phyloP scores from a whole-genome alignment of 495 filamentous ascomycete genomes.

The Patellaria atrata region DNA sequence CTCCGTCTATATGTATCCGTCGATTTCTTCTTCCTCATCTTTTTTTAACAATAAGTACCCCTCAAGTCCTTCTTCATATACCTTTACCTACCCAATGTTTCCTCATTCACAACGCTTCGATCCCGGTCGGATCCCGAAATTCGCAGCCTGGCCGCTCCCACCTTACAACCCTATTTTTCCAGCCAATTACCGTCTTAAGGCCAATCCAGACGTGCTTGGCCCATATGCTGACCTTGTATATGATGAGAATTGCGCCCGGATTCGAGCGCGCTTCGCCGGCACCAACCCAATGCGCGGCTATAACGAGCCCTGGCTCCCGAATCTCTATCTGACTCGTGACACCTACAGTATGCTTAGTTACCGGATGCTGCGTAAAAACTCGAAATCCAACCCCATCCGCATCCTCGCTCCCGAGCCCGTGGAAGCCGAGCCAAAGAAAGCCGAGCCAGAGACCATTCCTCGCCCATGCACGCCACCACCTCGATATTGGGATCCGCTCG shows the following conservation, averaged over 20 bases:
- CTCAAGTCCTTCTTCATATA: no score
- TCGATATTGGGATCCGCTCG: neutral
- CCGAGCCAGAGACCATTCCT: constrained; percentile 1
- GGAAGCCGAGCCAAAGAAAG: no score
- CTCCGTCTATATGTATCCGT: no score
- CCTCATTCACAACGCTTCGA: no score
- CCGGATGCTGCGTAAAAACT: constrained; percentile 1
- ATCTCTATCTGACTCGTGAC: neutral
- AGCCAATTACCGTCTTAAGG: no score
- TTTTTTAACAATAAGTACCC: no score
- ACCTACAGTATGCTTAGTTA: constrained; percentile 3
- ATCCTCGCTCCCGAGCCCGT: constrained; percentile 9
- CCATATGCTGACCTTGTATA: neutral
- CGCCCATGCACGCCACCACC: neutral
- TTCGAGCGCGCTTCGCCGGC: neutral
- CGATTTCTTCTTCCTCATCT: no score
- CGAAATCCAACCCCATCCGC: constrained; percentile 7
- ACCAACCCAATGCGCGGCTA: neutral
- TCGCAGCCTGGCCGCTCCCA: no score
- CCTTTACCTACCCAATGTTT: no score
- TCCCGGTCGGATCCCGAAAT: no score
- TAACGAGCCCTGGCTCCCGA: constrained; percentile 1
- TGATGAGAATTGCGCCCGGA: neutral
- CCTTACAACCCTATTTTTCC: no score
- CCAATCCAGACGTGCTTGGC: neutral